Conservation (phyloP, 345 rosid species). For the Sisymbrium irio region DNA sequence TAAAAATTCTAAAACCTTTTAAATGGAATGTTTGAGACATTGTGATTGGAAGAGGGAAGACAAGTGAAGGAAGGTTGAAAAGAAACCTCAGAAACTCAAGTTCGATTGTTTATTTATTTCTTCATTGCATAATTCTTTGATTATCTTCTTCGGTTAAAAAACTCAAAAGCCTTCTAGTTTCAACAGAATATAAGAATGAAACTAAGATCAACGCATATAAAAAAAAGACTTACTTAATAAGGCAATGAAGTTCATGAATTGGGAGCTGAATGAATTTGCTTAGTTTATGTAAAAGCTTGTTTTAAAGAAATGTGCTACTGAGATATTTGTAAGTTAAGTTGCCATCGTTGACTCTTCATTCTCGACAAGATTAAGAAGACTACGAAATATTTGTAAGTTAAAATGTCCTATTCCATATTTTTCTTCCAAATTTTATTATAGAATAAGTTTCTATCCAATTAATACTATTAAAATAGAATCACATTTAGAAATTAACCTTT, state of each 20-base stretch:
- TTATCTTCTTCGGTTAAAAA: not conserved
- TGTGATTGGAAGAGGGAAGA: not conserved
- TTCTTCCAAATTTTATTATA: too few relatives aligned
- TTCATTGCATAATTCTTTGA: too few relatives aligned
- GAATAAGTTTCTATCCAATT: too few relatives aligned
- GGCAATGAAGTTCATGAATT: conserved; percentile 13
- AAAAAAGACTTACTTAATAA: not conserved
- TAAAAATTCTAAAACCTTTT: not conserved
- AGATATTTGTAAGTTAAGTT: not conserved
- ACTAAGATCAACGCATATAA: not conserved
- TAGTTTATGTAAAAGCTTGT: not conserved
- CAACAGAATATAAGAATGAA: too few relatives aligned
- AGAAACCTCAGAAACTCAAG: conserved; percentile 15
- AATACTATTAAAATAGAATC: too few relatives aligned
- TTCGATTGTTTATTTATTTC: not conserved
- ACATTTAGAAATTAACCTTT: too few relatives aligned
- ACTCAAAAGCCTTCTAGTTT: not conserved
- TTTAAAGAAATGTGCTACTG: not conserved
- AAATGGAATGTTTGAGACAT: conserved; percentile 4
- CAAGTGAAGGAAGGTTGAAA: conserved; percentile 24
- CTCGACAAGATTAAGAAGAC: conserved; percentile 5
- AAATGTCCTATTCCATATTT: too few relatives aligned
- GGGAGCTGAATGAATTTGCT: not conserved
- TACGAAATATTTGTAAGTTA: too few relatives aligned
- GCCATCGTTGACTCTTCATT: conserved; percentile 30